Base-by-base conservation (phyloP, 2,329 filamentous ascomycete genomes). In the Penicillium sp. region DNA sequence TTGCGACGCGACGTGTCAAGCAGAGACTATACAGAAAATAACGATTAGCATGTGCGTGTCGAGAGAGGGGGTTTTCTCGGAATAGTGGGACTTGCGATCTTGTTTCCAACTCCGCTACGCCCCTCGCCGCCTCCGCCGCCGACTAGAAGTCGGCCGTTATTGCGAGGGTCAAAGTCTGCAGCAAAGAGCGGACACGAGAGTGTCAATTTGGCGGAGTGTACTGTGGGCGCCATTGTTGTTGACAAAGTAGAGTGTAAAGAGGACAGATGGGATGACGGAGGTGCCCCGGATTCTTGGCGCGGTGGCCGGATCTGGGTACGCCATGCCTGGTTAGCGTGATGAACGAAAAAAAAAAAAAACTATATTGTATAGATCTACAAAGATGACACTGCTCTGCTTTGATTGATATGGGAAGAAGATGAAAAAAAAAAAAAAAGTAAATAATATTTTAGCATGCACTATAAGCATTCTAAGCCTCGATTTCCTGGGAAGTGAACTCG, bases 101-200 rank as follows among this genome's bases (percentile, higher is more conserved):
- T 91, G 80, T 96, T 96, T 56, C 87, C 86, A 23, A 96, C 90
- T 44, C 91, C 92, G 65, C 86, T 91, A 63, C 86, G 85, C 49
- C 89, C 87, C 63, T 90, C 87, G 50, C 93, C 93, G 63, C 93
- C 93, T 61, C 93, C 93, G 52, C 93, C 93, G 59, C 89, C 91
- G 38, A 96, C 90, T 9, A 96, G 79, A 25, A 97, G 81, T 62
- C 87, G 87, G 62, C 84, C 84, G 59, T 88, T 83, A 78, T 96
- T 87, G 68, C 88, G 83, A 51, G 89, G 90, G 71, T 96, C 91
- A 75, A 96, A 97, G 70, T 92, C 92, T 73, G 91, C 89, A 55
- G 89, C 86, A 75, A 92, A 96, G 58, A 96, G 84, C 49, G 93
- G 93, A 75, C 93, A 97, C 57, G 86, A 85, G 63, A 96, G 84